Evolutionary conservation across 305 asterid species (phyloP).

Genomic region (Ruellia speciosa): DNA sequence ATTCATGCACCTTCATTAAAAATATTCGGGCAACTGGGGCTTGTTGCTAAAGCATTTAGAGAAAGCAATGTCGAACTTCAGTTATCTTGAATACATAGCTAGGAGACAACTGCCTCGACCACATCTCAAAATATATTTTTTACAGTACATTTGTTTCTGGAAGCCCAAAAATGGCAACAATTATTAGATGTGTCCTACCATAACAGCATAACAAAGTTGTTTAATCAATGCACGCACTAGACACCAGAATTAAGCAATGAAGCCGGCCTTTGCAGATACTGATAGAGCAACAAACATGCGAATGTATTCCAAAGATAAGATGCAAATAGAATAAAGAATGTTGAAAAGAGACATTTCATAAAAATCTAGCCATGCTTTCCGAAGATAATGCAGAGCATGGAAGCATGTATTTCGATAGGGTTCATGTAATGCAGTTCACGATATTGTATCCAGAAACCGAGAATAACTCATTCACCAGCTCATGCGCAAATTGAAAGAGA

Average conservation of each 20-base stretch:
- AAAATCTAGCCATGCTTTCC: conserved; percentile 38
- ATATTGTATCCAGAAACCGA: conserved; percentile 27
- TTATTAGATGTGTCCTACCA: conserved; percentile 19
- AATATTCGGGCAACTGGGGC: too few species aligned
- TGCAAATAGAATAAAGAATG: conserved; percentile 37
- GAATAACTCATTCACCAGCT: conserved; percentile 27
- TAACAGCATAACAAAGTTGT: conserved; percentile 24
- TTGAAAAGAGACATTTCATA: conserved; percentile 30
- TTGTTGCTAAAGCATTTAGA: too few species aligned
- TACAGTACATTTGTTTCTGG: background rate
- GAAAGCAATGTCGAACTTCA: too few species aligned
- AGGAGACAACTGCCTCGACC: too few species aligned
- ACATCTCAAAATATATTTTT: background rate
- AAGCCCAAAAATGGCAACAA: conserved; percentile 6
- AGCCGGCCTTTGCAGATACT: conserved; percentile 40
- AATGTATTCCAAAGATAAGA: conserved; percentile 64
- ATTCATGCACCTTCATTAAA: too few species aligned
- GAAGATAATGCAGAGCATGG: conserved; percentile 28
- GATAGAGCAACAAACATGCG: conserved; percentile 42
- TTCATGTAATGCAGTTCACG: conserved; percentile 27
- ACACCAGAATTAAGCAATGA: conserved; percentile 24
- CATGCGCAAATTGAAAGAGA: conserved; percentile 36
- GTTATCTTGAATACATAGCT: too few species aligned
- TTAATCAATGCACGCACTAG: conserved; percentile 21
- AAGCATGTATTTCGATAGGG: conserved; percentile 29